Conservation (phyloP, 345 rosid genomes). For the Salix caprea region DNA sequence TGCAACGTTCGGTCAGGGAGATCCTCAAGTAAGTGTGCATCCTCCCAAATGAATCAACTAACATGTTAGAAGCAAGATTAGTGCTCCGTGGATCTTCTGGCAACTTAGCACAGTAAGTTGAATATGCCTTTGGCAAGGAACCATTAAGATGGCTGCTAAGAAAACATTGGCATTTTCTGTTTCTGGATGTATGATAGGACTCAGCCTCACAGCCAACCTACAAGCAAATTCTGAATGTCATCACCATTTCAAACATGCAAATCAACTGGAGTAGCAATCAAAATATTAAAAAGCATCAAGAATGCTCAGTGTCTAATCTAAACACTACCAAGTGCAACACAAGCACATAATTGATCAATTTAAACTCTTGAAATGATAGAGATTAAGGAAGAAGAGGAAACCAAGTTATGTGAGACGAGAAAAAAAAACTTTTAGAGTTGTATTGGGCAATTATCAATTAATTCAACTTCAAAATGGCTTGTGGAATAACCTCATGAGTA, state of each 20-base stretch:
- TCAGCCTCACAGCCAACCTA: slow-evolving; percentile 15
- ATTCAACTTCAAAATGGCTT: not conserved
- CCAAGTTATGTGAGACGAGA: no score
- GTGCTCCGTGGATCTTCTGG: slow-evolving; percentile 30
- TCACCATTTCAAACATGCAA: not conserved
- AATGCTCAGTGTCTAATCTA: not conserved
- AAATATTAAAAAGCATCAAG: not conserved
- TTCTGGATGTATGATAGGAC: slow-evolving; percentile 1
- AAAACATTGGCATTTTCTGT: not conserved
- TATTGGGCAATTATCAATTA: not conserved
- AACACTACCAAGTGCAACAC: not conserved
- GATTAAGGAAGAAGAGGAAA: not conserved
- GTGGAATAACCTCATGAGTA: not conserved
- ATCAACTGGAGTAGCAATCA: not conserved
- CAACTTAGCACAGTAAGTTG: slow-evolving; percentile 41
- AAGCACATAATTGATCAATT: not conserved
- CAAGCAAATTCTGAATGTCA: not conserved
- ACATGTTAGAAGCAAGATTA: slow-evolving; percentile 61
- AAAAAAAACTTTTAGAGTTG: not conserved
- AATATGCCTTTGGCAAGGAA: slow-evolving; percentile 14
- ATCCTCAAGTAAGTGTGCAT: slow-evolving; percentile 82
- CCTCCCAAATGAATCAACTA: slow-evolving; percentile 87
- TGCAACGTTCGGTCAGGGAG: slow-evolving; percentile 89
- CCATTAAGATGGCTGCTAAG: not conserved
- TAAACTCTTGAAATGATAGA: not conserved